Evolutionary conservation across 176 grass and related monocot species (phyloP).

Genomic region (Elymus sibiricus): DNA sequence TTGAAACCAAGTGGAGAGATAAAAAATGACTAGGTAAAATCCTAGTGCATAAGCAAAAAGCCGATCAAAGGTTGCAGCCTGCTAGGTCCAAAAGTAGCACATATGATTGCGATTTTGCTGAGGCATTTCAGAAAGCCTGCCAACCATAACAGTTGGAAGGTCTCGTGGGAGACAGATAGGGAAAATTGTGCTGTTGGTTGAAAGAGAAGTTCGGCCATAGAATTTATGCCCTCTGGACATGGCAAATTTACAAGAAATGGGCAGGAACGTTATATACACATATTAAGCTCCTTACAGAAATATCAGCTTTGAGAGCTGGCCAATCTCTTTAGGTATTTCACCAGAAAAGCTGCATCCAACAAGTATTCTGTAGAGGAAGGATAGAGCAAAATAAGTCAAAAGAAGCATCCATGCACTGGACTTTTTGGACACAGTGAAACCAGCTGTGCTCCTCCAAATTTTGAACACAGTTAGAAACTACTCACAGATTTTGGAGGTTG

Average conservation of each 20-base stretch:
- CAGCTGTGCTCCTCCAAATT: too few species aligned
- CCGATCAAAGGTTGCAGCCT: background rate
- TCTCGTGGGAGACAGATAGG: background rate
- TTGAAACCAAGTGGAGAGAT: background rate
- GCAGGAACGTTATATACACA: background rate
- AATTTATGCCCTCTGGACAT: background rate
- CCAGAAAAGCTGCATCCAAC: slow-evolving; percentile 74
- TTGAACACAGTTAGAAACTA: background rate
- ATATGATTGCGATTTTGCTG: background rate
- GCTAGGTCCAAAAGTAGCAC: background rate
- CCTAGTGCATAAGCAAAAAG: background rate
- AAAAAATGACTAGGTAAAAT: background rate
- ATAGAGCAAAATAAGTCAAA: background rate
- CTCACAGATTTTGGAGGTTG: slow-evolving; percentile 62
- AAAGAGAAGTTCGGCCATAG: background rate
- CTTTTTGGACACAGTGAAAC: background rate
- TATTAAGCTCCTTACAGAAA: slow-evolving; percentile 57
- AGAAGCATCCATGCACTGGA: background rate
- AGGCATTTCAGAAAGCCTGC: background rate
- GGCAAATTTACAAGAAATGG: background rate
- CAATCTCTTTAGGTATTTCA: slow-evolving; percentile 71
- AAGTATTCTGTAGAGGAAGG: slow-evolving; percentile 58
- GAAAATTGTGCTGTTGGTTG: background rate
- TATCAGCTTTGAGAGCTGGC: slow-evolving; percentile 49
- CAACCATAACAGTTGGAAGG: background rate